Base-by-base conservation (phyloP, 805 yeast genomes). In the Saccharomyces mikatae region DNA sequence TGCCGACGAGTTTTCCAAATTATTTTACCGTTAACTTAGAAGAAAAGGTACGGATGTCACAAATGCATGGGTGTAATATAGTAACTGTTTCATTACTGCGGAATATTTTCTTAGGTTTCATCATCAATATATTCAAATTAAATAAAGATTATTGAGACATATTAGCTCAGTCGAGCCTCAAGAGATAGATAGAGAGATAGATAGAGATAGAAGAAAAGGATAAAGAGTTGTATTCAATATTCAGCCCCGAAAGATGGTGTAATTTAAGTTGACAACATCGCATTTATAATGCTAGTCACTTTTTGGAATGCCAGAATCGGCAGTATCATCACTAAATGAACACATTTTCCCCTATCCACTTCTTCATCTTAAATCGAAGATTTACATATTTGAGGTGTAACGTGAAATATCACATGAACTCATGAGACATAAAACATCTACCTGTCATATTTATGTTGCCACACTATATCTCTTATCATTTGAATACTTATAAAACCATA, bases 171-270 rank as follows among this genome's bases (percentile, higher is more conserved):
- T 24, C 26, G 26, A 24, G 26, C 26, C 4, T 4, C 26, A 4
- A 24, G 26, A 41, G 49, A 22, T n/a, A n/a, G n/a, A n/a, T n/a
- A n/a, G n/a, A n/a, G n/a, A n/a, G n/a, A n/a, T n/a, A n/a, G n/a
- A n/a, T n/a, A n/a, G n/a, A n/a, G n/a, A n/a, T n/a, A 52, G 41
- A 29, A 49, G 49, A 36, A 17, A 6, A 1, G 44, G 44, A 36
- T 8, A 36, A 36, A 17, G 17, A 36, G 44, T 17, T 36, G 44
- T 17, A 36, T 17, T 36, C 11, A 36, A 36, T 36, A 56, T 60
- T 70, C 74, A 70, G 74, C 61, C 74, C 74, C 74, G 74, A 70
- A 70, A 70, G 74, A 70, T 70, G 74, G 74, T 68, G 60, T 62
- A 66, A 61, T 60, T 60, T 58, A 62, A 67, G 72, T 68, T 63